Percentiles rank a stretch among this genome's conserved stretches.
Evolutionary conservation across 768 basidiomycete species (phyloP).

Genomic region (Glaciozyma martinii): DNA sequence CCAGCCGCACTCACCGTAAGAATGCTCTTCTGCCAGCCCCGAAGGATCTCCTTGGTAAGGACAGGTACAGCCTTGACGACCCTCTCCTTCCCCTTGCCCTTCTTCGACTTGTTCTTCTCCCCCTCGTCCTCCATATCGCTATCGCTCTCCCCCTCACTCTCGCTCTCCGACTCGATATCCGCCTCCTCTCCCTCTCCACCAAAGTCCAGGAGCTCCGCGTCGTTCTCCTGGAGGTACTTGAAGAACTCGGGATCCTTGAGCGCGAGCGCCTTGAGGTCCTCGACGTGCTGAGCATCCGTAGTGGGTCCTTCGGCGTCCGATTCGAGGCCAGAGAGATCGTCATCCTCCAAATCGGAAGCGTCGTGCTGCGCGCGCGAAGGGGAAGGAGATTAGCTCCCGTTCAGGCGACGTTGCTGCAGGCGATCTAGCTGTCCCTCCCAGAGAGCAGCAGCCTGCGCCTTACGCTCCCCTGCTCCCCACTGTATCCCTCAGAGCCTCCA

Average conservation of each 20-base stretch:
- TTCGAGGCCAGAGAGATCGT: conserved; percentile 24
- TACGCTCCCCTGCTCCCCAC: no score
- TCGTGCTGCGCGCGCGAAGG: background rate
- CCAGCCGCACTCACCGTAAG: conserved; percentile 54
- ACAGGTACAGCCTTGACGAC: conserved; percentile 41
- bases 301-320: conserved; percentile 48
- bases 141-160: conserved; percentile 42
- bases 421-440: no score
- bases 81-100: conserved; percentile 45
- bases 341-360: conserved; percentile 25
- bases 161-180: conserved; percentile 42
- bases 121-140: conserved; percentile 39
- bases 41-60: conserved; percentile 61
- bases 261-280: conserved; percentile 75
- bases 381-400: conserved; percentile 44
- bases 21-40: conserved; percentile 78
- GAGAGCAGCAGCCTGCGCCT: no score
- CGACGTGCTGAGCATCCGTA: conserved; percentile 63
- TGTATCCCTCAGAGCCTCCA: no score
- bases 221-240: conserved; percentile 95
- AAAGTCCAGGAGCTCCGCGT: conserved; percentile 80
- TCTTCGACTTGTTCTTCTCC: conserved; percentile 45
- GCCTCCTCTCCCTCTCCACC: conserved; percentile 35
- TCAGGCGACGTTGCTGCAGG: no score
- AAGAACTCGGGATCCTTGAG: conserved; percentile 99